phyloP scores from a whole-genome alignment of 2,329 filamentous ascomycete genomes.

The Penicillium sp. region DNA sequence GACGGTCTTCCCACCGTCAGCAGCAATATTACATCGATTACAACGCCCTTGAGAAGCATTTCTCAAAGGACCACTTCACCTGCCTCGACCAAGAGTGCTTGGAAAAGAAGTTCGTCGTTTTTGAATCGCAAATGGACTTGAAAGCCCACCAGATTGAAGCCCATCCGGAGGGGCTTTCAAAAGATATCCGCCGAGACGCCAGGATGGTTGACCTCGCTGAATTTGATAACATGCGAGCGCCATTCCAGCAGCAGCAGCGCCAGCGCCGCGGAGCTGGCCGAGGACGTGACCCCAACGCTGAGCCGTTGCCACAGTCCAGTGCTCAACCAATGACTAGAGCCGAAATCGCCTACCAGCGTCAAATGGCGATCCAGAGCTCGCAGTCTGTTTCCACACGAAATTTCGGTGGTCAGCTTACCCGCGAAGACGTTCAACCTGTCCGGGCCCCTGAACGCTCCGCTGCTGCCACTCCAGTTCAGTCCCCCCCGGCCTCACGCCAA shows the following conservation, averaged over 20 bases:
- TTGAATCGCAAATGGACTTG: slow-evolving; percentile 89
- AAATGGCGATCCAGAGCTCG: slow-evolving; percentile 86
- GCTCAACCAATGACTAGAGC: slow-evolving; percentile 81
- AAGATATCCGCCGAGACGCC: slow-evolving; percentile 80
- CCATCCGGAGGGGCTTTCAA: slow-evolving; percentile 78
- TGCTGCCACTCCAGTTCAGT: slow-evolving; percentile 29
- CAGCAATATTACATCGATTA: slow-evolving; percentile 94
- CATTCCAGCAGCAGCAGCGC: slow-evolving; percentile 66
- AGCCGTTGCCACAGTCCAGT: slow-evolving; percentile 73
- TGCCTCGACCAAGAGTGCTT: slow-evolving; percentile 84
- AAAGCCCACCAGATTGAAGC: slow-evolving; percentile 88
- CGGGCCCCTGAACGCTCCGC: slow-evolving; percentile 46
- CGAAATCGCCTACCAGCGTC: slow-evolving; percentile 86
- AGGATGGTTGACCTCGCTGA: slow-evolving; percentile 81
- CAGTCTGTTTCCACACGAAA: slow-evolving; percentile 77
- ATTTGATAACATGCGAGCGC: slow-evolving; percentile 77
- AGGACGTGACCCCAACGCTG: slow-evolving; percentile 84
- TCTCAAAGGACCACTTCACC: slow-evolving; percentile 81
- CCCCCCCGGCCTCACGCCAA: slow-evolving; percentile 24
- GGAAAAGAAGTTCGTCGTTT: slow-evolving; percentile 98
- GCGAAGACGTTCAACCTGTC: slow-evolving; percentile 49
- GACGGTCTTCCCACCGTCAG: slow-evolving; percentile 61
- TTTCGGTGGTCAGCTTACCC: slow-evolving; percentile 83
- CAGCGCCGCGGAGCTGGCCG: slow-evolving; percentile 63
- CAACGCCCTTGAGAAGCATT: slow-evolving; percentile 81